A percentile compares a stretch with the other conserved stretches of the same genome.
phyloP scores from a whole-genome alignment of 352 stramenopile species.

The Phytophthora sp. region DNA sequence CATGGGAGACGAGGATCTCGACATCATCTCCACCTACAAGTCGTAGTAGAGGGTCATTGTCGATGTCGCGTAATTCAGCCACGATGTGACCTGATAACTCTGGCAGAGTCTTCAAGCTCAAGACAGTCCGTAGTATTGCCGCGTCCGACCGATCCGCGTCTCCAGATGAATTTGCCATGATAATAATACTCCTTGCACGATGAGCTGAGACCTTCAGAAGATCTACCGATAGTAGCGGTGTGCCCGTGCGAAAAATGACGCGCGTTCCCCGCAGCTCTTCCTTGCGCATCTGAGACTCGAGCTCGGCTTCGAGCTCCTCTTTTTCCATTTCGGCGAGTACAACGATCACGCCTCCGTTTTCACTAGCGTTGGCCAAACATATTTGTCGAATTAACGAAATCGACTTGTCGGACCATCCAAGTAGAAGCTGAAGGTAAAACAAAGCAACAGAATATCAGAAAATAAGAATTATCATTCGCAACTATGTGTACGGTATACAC shows the following conservation, averaged over 20 bases:
- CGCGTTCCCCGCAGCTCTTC: slow-evolving; percentile 74
- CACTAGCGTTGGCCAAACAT: slow-evolving; percentile 85
- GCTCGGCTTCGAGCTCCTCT: slow-evolving; percentile 74
- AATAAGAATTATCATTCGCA: background rate
- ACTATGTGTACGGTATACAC: background rate
- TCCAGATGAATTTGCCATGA: slow-evolving; percentile 74
- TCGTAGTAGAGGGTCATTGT: slow-evolving; percentile 83
- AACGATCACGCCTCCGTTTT: slow-evolving; percentile 82
- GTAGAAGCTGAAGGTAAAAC: slow-evolving; percentile 58
- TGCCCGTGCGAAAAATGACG: slow-evolving; percentile 85
- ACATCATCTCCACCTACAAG: slow-evolving; percentile 81
- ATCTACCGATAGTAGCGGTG: slow-evolving; percentile 80
- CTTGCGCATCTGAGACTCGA: slow-evolving; percentile 61
- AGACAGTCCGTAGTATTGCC: slow-evolving; percentile 72
- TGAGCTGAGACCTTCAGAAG: slow-evolving; percentile 83
- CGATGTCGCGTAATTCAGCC: slow-evolving; percentile 86
- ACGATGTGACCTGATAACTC: slow-evolving; percentile 83
- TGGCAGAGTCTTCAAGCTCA: slow-evolving; percentile 81
- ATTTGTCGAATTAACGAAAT: slow-evolving; percentile 89
- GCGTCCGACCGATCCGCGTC: slow-evolving; percentile 87
- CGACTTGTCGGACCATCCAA: slow-evolving; percentile 90
- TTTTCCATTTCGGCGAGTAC: slow-evolving; percentile 81
- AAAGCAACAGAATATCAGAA: background rate
- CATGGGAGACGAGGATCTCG: slow-evolving; percentile 87
- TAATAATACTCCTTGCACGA: slow-evolving; percentile 80